Evolutionary conservation across 2,329 filamentous ascomycete genomes (phyloP), one percentile per base, ranked within the genome.

Genomic region (Penicillium oxalicum): DNA sequence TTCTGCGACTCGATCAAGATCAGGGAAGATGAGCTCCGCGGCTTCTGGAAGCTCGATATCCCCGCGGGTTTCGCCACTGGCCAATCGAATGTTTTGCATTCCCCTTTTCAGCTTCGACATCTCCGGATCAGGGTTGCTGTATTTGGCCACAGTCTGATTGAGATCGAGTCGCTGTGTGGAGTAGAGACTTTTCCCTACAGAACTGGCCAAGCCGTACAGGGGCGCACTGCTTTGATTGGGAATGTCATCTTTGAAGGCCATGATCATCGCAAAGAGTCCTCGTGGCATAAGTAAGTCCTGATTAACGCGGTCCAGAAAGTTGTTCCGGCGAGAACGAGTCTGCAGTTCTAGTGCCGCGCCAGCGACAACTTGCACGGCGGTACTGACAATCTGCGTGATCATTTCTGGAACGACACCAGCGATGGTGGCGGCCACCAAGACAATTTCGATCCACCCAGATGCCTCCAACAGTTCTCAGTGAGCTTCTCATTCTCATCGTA

Each of bases 231-330:
- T 45, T 33, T 40, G 41, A 29, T 44, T 44, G 2, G 45, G 37
- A 11, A 46, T 13, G 5, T 47, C 29, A 8, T 53, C 51, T 39
- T 59, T 62, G 52, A 64, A 67, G 3, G 54, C 47, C 59, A 66
- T 62, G 4, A 66, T 54, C 56, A 65, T 57, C 18, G 59, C 60
- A 33, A 52, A 62, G 6, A 66, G 50, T 1, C 64, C 64, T 4
- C 61, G 61, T 6, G 64, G 64, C 58, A 64, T 63, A 28, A 67
- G 63, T 1, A 66, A 48, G 26, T 61, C 53, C 36, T 57, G 49
- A 32, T 66, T 67, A n/a, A 60, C 58, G 5, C 48, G 51, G 50
- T 65, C 61, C 5, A 66, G 55, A 34, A 60, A 66, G 3, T 47
- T 57, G 45, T 61, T 63, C 25, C 48, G 47, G 29, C 63, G 56